phyloP scores from a whole-genome alignment of 2,329 filamentous ascomycete genomes.

The Zelopaecilomyces penicillatus region DNA sequence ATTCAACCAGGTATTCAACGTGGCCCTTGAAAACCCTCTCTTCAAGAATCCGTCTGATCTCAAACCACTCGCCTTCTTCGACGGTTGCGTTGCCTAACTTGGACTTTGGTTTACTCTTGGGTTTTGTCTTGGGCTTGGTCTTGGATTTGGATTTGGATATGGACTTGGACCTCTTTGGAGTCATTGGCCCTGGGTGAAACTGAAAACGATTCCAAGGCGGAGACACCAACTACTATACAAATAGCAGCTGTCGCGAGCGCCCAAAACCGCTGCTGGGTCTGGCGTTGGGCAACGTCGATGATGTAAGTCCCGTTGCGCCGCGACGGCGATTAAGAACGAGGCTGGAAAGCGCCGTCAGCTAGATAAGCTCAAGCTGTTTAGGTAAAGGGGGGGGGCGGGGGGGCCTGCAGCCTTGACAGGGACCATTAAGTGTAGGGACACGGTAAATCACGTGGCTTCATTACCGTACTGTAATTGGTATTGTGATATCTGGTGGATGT shows the following conservation, averaged over 20 bases:
- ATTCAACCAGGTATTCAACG: conserved; percentile 30
- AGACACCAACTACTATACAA: not conserved
- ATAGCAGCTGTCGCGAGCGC: conserved; percentile 4
- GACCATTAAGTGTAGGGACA: too few species aligned
- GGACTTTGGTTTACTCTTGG: conserved; percentile 4
- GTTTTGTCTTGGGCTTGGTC: conserved; percentile 5
- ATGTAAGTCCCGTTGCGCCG: conserved; percentile 21
- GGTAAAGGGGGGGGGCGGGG: too few species aligned
- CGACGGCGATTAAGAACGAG: conserved; percentile 15
- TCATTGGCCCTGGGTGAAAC: too few species aligned
- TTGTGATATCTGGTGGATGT: too few species aligned
- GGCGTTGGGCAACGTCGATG: conserved; percentile 21
- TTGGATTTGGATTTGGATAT: too few species aligned
- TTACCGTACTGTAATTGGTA: too few species aligned
- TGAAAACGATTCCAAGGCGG: too few species aligned
- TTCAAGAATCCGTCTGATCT: conserved; percentile 26
- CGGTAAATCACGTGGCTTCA: not conserved
- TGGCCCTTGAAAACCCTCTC: conserved; percentile 20
- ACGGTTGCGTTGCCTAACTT: conserved; percentile 13
- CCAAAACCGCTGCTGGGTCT: conserved; percentile 17
- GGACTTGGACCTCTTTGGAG: too few species aligned
- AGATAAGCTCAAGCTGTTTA: not conserved
- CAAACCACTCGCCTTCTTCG: conserved; percentile 23
- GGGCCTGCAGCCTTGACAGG: too few species aligned
- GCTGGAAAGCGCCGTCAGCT: conserved; percentile 10